Conservation (phyloP, 2,329 filamentous ascomycete species). For the Cladosporium sp. region DNA sequence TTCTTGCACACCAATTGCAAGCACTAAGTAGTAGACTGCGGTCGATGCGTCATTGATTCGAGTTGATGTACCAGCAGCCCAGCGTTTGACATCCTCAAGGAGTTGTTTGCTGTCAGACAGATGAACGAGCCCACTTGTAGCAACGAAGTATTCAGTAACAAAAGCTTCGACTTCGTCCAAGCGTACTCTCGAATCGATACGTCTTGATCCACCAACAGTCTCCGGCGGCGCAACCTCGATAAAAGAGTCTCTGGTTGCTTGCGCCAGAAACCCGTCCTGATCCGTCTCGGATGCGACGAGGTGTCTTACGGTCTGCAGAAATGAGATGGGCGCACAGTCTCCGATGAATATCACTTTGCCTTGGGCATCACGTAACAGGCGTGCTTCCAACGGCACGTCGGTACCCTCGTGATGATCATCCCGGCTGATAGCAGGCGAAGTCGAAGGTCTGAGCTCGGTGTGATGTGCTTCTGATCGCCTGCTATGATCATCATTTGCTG, state of each 20-base stretch:
- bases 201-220: constrained; percentile 22
- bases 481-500: background rate
- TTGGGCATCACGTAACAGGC: constrained; percentile 46
- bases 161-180: constrained; percentile 36
- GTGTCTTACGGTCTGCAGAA: constrained; percentile 47
- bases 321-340: constrained; percentile 48
- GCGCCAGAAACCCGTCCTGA: constrained; percentile 23
- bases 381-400: constrained; percentile 37
- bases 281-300: constrained; percentile 43
- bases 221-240: constrained; percentile 17
- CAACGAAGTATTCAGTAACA: constrained; percentile 39
- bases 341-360: constrained; percentile 51
- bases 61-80: constrained; percentile 16
- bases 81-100: constrained; percentile 23
- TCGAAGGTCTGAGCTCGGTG: constrained; percentile 12
- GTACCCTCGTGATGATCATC: constrained; percentile 33
- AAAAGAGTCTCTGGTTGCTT: constrained; percentile 18
- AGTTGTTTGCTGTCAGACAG: constrained; percentile 40
- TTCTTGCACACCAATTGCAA: constrained; percentile 45
- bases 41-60: constrained; percentile 35
- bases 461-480: constrained; percentile 1
- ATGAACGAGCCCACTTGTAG: constrained; percentile 44
- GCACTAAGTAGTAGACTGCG: constrained; percentile 46
- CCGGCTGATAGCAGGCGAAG: constrained; percentile 17
- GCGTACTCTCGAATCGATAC: constrained; percentile 26